Base-by-base conservation (phyloP, 177 flowering plant genomes). In the Vitis hybrid region DNA sequence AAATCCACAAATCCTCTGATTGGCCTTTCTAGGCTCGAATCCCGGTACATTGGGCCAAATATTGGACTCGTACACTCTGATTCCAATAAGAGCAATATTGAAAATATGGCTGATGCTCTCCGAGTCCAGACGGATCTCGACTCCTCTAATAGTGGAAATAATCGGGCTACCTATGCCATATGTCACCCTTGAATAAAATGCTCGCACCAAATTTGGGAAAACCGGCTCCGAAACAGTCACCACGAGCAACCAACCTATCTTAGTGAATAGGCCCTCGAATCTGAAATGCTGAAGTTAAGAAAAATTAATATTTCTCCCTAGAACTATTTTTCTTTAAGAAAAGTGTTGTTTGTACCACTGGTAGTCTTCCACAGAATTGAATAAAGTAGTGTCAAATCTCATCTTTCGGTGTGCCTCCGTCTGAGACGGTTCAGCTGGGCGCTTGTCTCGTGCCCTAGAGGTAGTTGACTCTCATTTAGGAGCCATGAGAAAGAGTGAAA, bases 231-330 rank as follows among this genome's bases (percentile, higher is more conserved):
- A 24, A 24, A 24, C 3, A 24, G 3, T 24, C 27, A 24, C 27
- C 27, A 24, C 3, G 0, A 24, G 27, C 0, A 2, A 0, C 3
- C 0, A 24, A 24, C 0, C 27, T 0, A 24, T 24, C 27, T 0
- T 24, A 24, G 3, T 24, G 27, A 24, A 24, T 24, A 24, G 27
- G 27, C 0, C 3, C 0, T 24, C 27, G 3, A 24, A 24, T 2
- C 0, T 0, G 3, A 24, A 2, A 24, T 24, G 27, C 3, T 24
- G 0, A 24, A 24, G 27, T 24, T 24, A 0, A 0, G 27, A 24
- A 24, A 24, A 24, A 24, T 24, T 2, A 24, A 24, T 24, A 24
- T 24, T 24, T 24, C 27, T 2, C 0, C 3, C 3, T 24, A 0
- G 3, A 24, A 24, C 27, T 2, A 24, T 0, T 0, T 24, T 24